Conservation (phyloP, 2,329 filamentous ascomycete genomes). For the Plectosphaerella cucumerina region DNA sequence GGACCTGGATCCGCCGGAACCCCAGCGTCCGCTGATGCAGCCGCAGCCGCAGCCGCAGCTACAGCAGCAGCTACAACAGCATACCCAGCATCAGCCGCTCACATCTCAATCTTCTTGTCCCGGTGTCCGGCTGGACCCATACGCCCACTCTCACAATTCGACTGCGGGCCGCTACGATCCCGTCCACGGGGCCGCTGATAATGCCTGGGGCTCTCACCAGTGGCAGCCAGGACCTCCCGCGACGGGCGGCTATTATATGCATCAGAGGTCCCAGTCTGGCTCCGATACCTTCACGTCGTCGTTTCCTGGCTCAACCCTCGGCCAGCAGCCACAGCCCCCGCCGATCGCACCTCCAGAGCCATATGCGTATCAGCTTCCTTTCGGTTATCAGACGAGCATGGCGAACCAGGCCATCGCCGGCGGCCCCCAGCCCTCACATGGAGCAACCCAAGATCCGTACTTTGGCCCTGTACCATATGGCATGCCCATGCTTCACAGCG, state of each 20-base stretch:
- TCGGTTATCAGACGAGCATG: neutral
- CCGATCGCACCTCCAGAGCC: neutral
- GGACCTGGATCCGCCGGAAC: neutral
- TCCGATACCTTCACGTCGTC: neutral
- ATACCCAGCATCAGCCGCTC: too few relatives aligned
- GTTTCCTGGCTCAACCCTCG: neutral
- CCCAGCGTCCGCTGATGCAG: neutral
- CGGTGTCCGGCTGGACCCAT: too few relatives aligned
- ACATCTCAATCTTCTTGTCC: too few relatives aligned
- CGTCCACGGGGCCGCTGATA: constrained; percentile 18
- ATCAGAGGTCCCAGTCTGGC: constrained; percentile 2
- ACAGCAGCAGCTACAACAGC: too few relatives aligned
- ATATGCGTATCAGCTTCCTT: neutral
- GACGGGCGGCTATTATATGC: neutral
- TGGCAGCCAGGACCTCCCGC: constrained; percentile 1
- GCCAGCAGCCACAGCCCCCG: neutral
- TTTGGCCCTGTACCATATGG: too few relatives aligned
- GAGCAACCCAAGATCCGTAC: neutral
- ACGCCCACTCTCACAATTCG: too few relatives aligned
- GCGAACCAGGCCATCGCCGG: constrained; percentile 1
- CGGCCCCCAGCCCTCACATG: constrained; percentile 2
- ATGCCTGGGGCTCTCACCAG: constrained; percentile 15
- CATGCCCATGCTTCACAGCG: neutral
- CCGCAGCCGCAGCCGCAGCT: neutral
- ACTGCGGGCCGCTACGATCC: constrained; percentile 15